phyloP scores from a whole-genome alignment of 306 rosid genomes.

The Cicer cuneatum region DNA sequence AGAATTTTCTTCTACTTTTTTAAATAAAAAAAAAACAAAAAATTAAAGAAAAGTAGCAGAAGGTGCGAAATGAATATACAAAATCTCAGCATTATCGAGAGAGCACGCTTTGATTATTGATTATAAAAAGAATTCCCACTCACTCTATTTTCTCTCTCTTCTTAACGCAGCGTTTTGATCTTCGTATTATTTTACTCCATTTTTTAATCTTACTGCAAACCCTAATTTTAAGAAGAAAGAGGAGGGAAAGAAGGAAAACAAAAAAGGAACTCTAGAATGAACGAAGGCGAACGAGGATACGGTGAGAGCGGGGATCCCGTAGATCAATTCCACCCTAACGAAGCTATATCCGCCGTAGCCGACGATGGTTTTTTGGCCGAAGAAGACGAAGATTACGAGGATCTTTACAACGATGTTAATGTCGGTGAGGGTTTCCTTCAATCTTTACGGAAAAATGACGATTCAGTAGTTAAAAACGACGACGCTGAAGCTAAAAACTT shows the following conservation, averaged over 20 bases:
- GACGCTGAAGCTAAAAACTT: conserved; percentile 58
- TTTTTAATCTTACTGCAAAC: conserved; percentile 2
- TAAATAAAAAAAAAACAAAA: too few species aligned
- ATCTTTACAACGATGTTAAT: conserved; percentile 86
- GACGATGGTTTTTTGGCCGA: conserved; percentile 82
- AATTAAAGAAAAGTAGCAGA: too few species aligned
- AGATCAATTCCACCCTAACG: conserved; percentile 93
- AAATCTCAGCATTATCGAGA: not conserved
- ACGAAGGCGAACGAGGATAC: conserved; percentile 50
- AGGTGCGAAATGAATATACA: not conserved
- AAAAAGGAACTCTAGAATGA: conserved; percentile 36
- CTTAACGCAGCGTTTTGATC: conserved; percentile 9
- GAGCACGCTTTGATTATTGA: not conserved
- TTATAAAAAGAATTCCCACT: too few species aligned
- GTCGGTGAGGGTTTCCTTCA: conserved; percentile 89
- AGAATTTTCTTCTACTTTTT: too few species aligned
- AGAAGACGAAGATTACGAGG: conserved; percentile 92
- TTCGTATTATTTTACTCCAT: not conserved
- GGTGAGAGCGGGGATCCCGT: conserved; percentile 69
- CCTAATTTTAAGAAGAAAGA: conserved; percentile 8
- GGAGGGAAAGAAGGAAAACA: not conserved
- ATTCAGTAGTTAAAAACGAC: conserved; percentile 56
- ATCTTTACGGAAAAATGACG: conserved; percentile 73
- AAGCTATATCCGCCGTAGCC: conserved; percentile 91
- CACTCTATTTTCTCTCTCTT: not conserved